Evolutionary conservation across 768 basidiomycete species (phyloP), one percentile per base, ranked within the genome.

Genomic region (Trichaptum fuscoviolaceum): DNA sequence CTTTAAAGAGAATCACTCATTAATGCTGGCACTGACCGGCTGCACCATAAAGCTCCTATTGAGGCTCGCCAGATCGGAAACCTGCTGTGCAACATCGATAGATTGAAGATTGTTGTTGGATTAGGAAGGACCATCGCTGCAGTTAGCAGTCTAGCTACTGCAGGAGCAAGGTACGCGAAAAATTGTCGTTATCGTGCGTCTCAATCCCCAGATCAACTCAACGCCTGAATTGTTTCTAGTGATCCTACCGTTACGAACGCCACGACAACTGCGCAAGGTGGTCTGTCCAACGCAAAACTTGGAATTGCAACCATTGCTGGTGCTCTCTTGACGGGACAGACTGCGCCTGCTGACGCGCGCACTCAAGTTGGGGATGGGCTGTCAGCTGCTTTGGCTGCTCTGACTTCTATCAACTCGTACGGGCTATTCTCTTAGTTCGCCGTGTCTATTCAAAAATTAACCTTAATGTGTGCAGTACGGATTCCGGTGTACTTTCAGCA

Each of bases 61-160:
- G 67, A 67, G 20, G 52, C 66, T 58, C 77, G 77, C 58, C 75
- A 76, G 68, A 63, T 76, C 26, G 77, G 77, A 34, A 67, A 74
- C 70, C 59, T 78, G 12, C 65, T 71, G 42, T 78, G 77, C 72
- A 78, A 78, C 70, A 26, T 75, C 62, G 73, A 73, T 64, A 75
- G 77, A 64, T 64, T 75, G 52, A 67, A 71, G 67, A 77, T 74
- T 66, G 75, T 77, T 26, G 65, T 71, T 9, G 70, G 65, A 10
- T 70, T 78, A 35, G 65, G 72, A 8, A 30, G 57, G 12, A 70
- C 72, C 2, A 67, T 70, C 20, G 65, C 62, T 24, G 73, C 73
- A 0, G 65, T 75, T 12, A 64, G 66, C 58, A 67, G 61, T 27
- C 67, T 77, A 57, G 62, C 69, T 35, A 65, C 69, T 17, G 63